Conservation (phyloP, 176 grass and related monocot species). For the Oryza officinalis region DNA sequence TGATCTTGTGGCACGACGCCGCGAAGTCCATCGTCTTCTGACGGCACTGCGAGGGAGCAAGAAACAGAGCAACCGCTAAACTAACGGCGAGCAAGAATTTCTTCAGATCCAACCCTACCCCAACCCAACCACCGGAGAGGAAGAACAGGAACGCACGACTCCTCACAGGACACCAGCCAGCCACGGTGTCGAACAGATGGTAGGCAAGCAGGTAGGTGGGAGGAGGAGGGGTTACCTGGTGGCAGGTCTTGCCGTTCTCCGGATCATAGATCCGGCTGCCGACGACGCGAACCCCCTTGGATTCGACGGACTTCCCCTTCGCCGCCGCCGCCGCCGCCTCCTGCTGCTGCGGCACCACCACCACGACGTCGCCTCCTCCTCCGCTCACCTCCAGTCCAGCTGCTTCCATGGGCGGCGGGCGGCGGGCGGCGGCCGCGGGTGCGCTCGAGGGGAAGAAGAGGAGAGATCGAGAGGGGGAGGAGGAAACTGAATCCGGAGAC, state of each 20-base stretch:
- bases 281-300: slow-evolving; percentile 54
- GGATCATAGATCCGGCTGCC: slow-evolving; percentile 71
- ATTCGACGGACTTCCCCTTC: slow-evolving; percentile 14
- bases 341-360: slow-evolving; percentile 14
- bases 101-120: not conserved
- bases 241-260: slow-evolving; percentile 81
- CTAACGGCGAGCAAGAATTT: not conserved
- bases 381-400: not conserved
- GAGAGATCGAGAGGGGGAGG: not conserved
- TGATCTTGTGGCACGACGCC: slow-evolving; percentile 62
- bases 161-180: not conserved
- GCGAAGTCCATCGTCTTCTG: slow-evolving; percentile 85
- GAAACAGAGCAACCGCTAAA: not conserved
- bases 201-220: not conserved
- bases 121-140: not conserved
- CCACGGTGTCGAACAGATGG: too few species aligned
- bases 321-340: not conserved
- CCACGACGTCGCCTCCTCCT: not conserved
- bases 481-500: not conserved
- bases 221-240: slow-evolving; percentile 56
- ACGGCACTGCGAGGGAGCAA: slow-evolving; percentile 55
- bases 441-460: not conserved
- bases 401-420: not conserved
- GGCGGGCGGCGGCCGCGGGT: not conserved
- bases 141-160: not conserved